Evolutionary conservation across 1,284 basidiomycete species (phyloP), one percentile per base, ranked within the genome.

Genomic region (Stygiomarasmius scandens): DNA sequence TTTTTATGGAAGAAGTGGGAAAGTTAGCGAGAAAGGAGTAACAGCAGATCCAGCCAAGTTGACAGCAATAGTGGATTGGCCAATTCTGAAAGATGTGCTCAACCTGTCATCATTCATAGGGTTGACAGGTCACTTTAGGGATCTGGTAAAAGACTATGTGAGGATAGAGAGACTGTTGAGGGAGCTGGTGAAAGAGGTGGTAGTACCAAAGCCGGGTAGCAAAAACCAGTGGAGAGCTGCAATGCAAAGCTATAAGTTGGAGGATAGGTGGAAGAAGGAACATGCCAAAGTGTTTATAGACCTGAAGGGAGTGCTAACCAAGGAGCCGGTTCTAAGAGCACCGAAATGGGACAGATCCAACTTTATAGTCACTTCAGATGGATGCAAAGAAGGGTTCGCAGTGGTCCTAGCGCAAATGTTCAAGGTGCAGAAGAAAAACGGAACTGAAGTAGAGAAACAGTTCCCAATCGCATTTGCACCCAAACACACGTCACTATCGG

Each of bases 41-140:
- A 49, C 55, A 20, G 66, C 73, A 1, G 70, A 76, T 54, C 60
- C 56, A n/a, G 49, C 64, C 1, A 77, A 77, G 47, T 63, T 77
- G 0, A 68, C 68, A 2, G 71, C 73, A 1, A 65, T 50, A 74
- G n/a, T n/a, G n/a, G n/a, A n/a, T n/a, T n/a, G n/a, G n/a, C n/a
- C n/a, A n/a, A n/a, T n/a, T n/a, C n/a, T 74, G 0, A 38, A 52
- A 20, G 61, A 70, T 23, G 68, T 65, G 9, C 55, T 66, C 3
- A 63, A 71, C 16, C 58, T 75, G 2, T 24, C 49, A 8, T 63
- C 63, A 0, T 69, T 68, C 19, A 3, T 52, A 3, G 49, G 49
- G 10, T 23, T 52, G 16, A 38, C 29, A 32, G 55, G 55, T 3
- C 63, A 66, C 45, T 74, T 72, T 59, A 58, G 67, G 1, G 29